Base-by-base conservation (phyloP, 257 asterid genomes). In the Sherardia arvensis region DNA sequence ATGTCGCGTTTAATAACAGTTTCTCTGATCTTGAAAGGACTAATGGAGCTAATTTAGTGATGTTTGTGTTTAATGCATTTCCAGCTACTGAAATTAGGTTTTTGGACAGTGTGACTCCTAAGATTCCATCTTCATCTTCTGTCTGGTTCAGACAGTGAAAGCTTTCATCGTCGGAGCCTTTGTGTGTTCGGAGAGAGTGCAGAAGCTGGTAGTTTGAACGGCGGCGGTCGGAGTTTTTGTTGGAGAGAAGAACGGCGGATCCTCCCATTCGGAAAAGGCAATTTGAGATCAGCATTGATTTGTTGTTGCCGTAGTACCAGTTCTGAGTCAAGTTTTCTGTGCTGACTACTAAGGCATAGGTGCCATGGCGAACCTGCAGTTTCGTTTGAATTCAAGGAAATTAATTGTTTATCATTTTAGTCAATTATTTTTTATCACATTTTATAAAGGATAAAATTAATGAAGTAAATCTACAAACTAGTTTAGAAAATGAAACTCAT, bases 81-180 rank as follows among this genome's bases (percentile, higher is more conserved):
- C 81, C 86, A 0, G 86, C 86, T 0, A 81, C 79, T 1, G 78
- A 79, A 83, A 81, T 81, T 32, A 81, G 71, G 70, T 81, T 81
- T 29, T 75, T 81, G 1, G 83, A 78, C 15, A 81, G 73, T 38
- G 79, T 58, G 2, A 81, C 83, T 0, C 86, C 86, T 1, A 75
- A 23, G 29, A 40, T 11, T 53, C 47, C 66, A 10, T 20, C 23
- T 1, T 48, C 49, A 61, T 73, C 77, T 15, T 73, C 77, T 62
- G 67, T 29, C 29, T 72, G 69, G 49, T 60, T 66, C 17, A 70
- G 73, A n/a, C 79, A 70, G 4, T 59, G 22, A 9, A 55, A 75
- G 59, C 73, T 63, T 33, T 62, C 67, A 15, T 75, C 76, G 23
- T 65, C 79, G 0, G 79, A 61, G 2, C 79, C 79, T 27, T 66